phyloP scores from a whole-genome alignment of 225 moss, liverwort and hornwort species.

The Sphagnum contortum region DNA sequence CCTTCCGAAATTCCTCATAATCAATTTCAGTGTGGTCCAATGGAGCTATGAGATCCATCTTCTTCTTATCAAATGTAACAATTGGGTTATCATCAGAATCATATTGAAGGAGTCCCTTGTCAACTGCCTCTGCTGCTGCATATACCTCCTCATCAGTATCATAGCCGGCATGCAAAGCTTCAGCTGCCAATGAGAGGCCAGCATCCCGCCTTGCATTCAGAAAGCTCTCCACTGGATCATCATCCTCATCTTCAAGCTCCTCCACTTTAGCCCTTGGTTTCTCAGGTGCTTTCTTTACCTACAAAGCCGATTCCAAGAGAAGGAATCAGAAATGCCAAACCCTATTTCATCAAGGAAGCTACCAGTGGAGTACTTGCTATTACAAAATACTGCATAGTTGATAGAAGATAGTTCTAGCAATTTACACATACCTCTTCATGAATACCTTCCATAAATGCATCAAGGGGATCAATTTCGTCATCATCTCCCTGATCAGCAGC shows the following conservation, averaged over 20 bases:
- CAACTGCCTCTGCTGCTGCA: slow-evolving; percentile 97
- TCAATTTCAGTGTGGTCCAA: slow-evolving; percentile 80
- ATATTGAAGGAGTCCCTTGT: slow-evolving; percentile 81
- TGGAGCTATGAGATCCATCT: slow-evolving; percentile 71
- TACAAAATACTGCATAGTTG: no score
- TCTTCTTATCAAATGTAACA: slow-evolving; percentile 74
- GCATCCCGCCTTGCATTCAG: slow-evolving; percentile 82
- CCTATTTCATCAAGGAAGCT: no score
- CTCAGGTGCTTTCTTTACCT: slow-evolving; percentile 76
- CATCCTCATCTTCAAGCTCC: slow-evolving; percentile 74
- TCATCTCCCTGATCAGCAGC: slow-evolving; percentile 22
- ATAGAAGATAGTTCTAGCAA: no score
- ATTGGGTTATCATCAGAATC: slow-evolving; percentile 99
- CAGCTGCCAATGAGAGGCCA: slow-evolving; percentile 90
- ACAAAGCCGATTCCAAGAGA: background rate
- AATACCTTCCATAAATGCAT: slow-evolving; percentile 98
- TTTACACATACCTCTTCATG: slow-evolving; percentile 69
- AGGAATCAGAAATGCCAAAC: no score
- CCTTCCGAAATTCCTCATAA: slow-evolving; percentile 68
- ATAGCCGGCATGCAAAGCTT: slow-evolving; percentile 90
- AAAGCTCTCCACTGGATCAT: slow-evolving; percentile 97
- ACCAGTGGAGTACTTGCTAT: no score
- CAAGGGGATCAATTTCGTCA: slow-evolving; percentile 84
- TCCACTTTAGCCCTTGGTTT: slow-evolving; percentile 61
- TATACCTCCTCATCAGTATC: slow-evolving; percentile 98